phyloP scores from a whole-genome alignment of 208 protist genomes.

The Leishmania braziliensis region DNA sequence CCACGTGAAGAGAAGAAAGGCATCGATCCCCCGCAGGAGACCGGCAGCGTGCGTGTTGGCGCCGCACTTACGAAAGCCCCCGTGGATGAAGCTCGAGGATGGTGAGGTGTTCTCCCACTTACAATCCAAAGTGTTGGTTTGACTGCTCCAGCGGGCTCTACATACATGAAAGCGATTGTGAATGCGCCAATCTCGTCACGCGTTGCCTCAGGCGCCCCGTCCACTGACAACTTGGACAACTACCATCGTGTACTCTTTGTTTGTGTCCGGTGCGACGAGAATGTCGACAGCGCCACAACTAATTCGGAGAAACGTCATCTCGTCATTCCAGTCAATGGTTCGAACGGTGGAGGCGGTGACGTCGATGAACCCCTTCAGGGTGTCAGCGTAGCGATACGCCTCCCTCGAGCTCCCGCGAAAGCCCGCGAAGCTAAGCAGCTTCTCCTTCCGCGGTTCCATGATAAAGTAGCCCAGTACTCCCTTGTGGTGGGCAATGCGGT shows the following conservation, averaged over 20 bases:
- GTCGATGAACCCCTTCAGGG: slow-evolving; percentile 66
- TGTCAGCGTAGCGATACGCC: slow-evolving; percentile 61
- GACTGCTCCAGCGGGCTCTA: background rate
- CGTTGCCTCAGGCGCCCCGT: slow-evolving; percentile 1
- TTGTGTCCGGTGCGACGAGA: slow-evolving; percentile 74
- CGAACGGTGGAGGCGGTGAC: slow-evolving; percentile 74
- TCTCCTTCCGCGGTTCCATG: slow-evolving; percentile 60
- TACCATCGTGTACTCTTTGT: slow-evolving; percentile 80
- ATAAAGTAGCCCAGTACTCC: slow-evolving; percentile 85
- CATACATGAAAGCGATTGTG: background rate
- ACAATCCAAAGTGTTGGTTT: background rate
- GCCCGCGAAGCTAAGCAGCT: slow-evolving; percentile 59
- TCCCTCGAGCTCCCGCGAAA: slow-evolving; percentile 55
- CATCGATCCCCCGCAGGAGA: background rate
- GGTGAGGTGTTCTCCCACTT: background rate
- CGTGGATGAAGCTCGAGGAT: background rate
- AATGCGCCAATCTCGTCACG: background rate
- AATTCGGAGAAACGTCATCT: slow-evolving; percentile 83
- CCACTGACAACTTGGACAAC: slow-evolving; percentile 68
- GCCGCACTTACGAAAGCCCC: background rate
- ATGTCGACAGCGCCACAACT: slow-evolving; percentile 70
- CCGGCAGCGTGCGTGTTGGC: background rate
- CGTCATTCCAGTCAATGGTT: slow-evolving; percentile 77
- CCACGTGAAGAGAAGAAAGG: background rate
- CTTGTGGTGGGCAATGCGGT: slow-evolving; percentile 70